A percentile compares a stretch with the other conserved stretches of the same genome.
These are phyloP conservation scores for Pontederia paniculata DNA, from an alignment of 176 grass and related monocot genomes.

Conservation along the genomic window DNA sequence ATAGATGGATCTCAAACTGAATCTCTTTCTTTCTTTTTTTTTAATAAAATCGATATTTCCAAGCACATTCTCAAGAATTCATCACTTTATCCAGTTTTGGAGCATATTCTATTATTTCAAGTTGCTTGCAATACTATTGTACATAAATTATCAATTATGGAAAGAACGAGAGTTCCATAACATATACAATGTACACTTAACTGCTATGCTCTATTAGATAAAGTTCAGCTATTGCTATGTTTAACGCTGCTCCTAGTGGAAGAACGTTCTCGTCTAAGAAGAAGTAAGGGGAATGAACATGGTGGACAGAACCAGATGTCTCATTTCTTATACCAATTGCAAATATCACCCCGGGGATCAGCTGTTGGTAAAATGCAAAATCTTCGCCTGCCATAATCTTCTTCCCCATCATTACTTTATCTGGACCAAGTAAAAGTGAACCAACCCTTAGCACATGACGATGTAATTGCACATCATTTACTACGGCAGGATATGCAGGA, in stretches of 20 bases:
- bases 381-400: constrained; percentile 96
- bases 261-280: constrained; percentile 72
- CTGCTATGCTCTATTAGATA: constrained; percentile 33
- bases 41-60: too few relatives aligned
- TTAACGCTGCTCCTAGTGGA: constrained; percentile 49
- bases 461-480: constrained; percentile 61
- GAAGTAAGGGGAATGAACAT: constrained; percentile 54
- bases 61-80: too few relatives aligned
- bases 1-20: too few relatives aligned
- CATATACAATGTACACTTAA: background rate
- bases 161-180: too few relatives aligned
- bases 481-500: constrained; percentile 66
- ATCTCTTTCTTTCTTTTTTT: too few relatives aligned
- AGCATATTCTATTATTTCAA: too few relatives aligned
- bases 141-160: too few relatives aligned
- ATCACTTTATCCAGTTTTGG: too few relatives aligned
- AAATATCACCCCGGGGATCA: constrained; percentile 63
- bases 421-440: constrained; percentile 39
- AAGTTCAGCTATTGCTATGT: constrained; percentile 42
- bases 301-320: constrained; percentile 37
- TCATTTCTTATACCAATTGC: constrained; percentile 61
- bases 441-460: constrained; percentile 49
- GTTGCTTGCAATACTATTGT: too few relatives aligned
- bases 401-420: constrained; percentile 49
- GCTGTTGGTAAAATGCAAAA: constrained; percentile 75